Evolutionary conservation across 768 basidiomycete genomes (phyloP).

Genomic region (Pleurotus ostreatus): DNA sequence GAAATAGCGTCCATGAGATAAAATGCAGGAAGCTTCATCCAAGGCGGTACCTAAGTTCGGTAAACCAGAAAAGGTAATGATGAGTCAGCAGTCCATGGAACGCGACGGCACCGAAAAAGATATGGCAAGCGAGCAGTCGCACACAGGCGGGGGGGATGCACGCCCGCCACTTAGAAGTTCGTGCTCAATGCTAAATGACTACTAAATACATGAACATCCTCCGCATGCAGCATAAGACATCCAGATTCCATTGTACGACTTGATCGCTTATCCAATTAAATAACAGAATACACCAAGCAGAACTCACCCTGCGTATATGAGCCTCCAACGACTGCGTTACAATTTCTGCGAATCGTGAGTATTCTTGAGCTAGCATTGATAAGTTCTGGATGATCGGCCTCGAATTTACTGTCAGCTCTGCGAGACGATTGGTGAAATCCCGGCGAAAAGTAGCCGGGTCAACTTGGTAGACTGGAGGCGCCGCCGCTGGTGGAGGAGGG

Average conservation of each 20-base stretch:
- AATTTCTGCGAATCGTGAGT: slow-evolving; percentile 70
- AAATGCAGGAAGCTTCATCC: slow-evolving; percentile 89
- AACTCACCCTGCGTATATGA: slow-evolving; percentile 89
- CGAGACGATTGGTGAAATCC: slow-evolving; percentile 71
- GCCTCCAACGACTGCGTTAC: slow-evolving; percentile 78
- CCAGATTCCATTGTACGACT: slow-evolving; percentile 8
- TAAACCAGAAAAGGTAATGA: slow-evolving; percentile 35
- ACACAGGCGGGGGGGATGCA: slow-evolving; percentile 21
- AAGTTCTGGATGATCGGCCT: slow-evolving; percentile 90
- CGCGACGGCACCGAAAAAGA: slow-evolving; percentile 11
- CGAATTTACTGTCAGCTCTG: slow-evolving; percentile 89
- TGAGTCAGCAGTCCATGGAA: slow-evolving; percentile 72
- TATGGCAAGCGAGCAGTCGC: slow-evolving; percentile 12
- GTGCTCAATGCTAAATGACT: slow-evolving; percentile 39
- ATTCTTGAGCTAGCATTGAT: slow-evolving; percentile 90
- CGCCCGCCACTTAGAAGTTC: slow-evolving; percentile 17
- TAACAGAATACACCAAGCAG: slow-evolving; percentile 15
- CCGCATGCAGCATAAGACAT: neutral
- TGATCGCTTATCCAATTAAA: slow-evolving; percentile 4
- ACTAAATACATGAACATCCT: slow-evolving; percentile 42
- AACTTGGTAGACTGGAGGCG: slow-evolving; percentile 40
- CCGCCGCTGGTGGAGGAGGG: slow-evolving; percentile 34
- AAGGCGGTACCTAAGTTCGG: slow-evolving; percentile 68
- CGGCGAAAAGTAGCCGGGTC: slow-evolving; percentile 74
- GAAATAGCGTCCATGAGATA: slow-evolving; percentile 96